Conservation (phyloP, 768 basidiomycete genomes). For the Tulasnella sp. region DNA sequence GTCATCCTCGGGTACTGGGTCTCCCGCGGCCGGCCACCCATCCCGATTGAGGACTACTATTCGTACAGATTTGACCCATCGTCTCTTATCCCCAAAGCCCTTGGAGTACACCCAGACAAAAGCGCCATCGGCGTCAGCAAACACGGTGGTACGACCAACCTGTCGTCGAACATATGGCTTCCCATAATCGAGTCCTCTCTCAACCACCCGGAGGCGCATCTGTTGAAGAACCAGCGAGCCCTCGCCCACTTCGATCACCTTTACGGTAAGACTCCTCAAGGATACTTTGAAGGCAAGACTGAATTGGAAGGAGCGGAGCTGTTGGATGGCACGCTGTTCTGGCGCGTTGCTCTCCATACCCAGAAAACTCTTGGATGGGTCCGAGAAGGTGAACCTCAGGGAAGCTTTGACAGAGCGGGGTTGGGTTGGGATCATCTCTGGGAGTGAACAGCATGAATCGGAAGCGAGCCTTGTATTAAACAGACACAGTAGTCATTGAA, state of each 20-base stretch:
- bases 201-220: conserved; percentile 28
- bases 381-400: conserved; percentile 40
- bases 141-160: not conserved
- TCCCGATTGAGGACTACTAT: conserved; percentile 9
- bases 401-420: conserved; percentile 37
- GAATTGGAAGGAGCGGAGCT: conserved; percentile 50
- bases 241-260: conserved; percentile 6
- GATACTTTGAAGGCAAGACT: conserved; percentile 28
- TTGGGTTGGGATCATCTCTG: conserved; percentile 32
- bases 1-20: conserved; percentile 11
- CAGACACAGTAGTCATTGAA: too few species aligned
- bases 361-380: conserved; percentile 46
- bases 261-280: conserved; percentile 26
- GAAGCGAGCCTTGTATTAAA: too few species aligned
- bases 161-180: conserved; percentile 19
- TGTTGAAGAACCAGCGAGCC: conserved; percentile 27
- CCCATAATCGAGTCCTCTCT: conserved; percentile 16
- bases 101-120: not conserved
- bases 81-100: conserved; percentile 4
- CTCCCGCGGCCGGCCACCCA: conserved; percentile 17
- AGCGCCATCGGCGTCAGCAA: not conserved
- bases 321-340: conserved; percentile 63
- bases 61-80: not conserved
- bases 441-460: too few species aligned
- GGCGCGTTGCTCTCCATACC: conserved; percentile 54